These are phyloP conservation scores for Limonomyces culmigenus DNA, from an alignment of 1,284 basidiomycete species.

Conservation along the genomic window DNA sequence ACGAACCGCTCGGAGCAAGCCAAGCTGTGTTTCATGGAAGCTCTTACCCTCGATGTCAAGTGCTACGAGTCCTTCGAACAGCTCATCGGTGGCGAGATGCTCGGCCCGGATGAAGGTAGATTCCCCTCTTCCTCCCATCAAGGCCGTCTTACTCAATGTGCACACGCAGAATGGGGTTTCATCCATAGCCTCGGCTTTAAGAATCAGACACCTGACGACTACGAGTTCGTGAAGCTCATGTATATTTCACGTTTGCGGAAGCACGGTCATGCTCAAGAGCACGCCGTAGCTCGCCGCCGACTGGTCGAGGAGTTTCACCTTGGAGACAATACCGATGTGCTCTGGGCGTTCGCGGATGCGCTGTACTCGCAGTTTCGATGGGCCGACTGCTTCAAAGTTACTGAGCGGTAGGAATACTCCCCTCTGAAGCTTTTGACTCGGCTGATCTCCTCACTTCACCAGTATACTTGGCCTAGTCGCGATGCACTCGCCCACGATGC, in stretches of 20 bases:
- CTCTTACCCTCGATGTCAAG: constrained; percentile 87
- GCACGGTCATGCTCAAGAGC: constrained; percentile 71
- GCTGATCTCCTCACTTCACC: constrained; percentile 5
- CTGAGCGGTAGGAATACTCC: constrained; percentile 39
- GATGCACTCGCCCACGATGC: constrained; percentile 75
- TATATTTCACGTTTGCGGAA: constrained; percentile 88
- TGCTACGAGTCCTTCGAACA: constrained; percentile 95
- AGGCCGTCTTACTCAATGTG: not conserved
- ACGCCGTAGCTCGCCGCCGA: constrained; percentile 54
- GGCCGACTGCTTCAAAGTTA: constrained; percentile 87
- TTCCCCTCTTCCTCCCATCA: constrained; percentile 3
- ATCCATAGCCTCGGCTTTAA: constrained; percentile 72
- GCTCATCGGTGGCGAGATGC: constrained; percentile 84
- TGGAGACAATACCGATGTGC: constrained; percentile 80
- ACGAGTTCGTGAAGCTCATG: constrained; percentile 79
- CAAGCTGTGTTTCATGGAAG: constrained; percentile 89
- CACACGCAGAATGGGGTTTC: constrained; percentile 85
- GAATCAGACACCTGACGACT: constrained; percentile 75
- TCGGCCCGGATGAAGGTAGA: constrained; percentile 80
- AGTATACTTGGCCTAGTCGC: constrained; percentile 73
- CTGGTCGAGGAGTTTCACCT: constrained; percentile 70
- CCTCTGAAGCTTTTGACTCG: not conserved
- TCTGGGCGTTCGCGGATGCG: constrained; percentile 85
- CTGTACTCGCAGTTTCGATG: constrained; percentile 79
- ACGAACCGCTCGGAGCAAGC: constrained; percentile 81